A percentile compares a stretch with the other conserved stretches of the same genome.
These are phyloP conservation scores for Mortierella alpina DNA, from an alignment of 192 early-diverging fungal species.

Conservation along the genomic window DNA sequence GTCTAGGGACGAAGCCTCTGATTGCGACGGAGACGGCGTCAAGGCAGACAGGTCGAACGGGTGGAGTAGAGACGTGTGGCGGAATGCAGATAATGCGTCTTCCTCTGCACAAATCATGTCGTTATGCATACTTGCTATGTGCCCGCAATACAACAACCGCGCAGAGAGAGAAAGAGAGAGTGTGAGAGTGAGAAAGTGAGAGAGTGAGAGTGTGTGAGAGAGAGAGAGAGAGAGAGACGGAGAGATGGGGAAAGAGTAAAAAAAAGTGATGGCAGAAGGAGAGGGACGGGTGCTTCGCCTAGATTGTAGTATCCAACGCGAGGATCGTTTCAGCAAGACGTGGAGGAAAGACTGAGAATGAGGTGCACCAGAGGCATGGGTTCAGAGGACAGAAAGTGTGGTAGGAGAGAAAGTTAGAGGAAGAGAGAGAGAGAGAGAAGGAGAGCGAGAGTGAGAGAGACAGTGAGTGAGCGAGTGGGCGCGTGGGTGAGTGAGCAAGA, in stretches of 20 bases:
- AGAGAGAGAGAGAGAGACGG: neutral
- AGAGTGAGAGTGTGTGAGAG: too few species aligned
- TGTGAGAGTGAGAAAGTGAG: neutral
- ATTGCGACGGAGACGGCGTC: conserved; percentile 4
- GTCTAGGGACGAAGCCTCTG: conserved; percentile 3
- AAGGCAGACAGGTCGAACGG: conserved; percentile 10
- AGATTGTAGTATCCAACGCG: neutral
- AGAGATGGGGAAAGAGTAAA: neutral
- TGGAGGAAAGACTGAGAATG: neutral
- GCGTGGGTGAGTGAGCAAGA: neutral
- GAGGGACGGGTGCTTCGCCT: neutral
- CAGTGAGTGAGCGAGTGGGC: neutral
- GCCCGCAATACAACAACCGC: neutral
- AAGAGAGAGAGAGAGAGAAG: neutral
- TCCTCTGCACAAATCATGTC: conserved; percentile 15
- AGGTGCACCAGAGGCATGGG: neutral
- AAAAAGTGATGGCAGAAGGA: neutral
- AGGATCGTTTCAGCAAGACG: too few species aligned
- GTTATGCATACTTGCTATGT: neutral
- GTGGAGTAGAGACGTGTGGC: neutral
- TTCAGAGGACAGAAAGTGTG: neutral
- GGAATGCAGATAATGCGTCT: conserved; percentile 4
- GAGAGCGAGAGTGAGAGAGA: neutral
- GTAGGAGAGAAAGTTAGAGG: neutral
- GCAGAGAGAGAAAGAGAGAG: neutral